A percentile compares a stretch with the other conserved stretches of the same genome.
phyloP scores from a whole-genome alignment of 768 basidiomycete genomes.

The Hygrocybe coccinea region DNA sequence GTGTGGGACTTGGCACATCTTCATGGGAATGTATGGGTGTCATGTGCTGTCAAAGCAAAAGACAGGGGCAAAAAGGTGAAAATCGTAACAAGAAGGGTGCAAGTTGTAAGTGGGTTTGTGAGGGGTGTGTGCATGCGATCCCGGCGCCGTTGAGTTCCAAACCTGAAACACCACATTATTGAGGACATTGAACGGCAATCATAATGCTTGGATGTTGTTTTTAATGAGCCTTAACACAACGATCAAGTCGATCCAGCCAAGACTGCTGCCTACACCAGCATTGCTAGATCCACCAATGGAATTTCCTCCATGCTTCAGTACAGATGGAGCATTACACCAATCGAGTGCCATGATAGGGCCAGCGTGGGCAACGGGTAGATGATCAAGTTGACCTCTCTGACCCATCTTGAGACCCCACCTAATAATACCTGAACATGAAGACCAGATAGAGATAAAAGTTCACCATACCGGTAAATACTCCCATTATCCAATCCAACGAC shows the following conservation, averaged over 20 bases:
- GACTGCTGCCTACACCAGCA: slow-evolving; percentile 31
- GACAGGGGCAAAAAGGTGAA: too few relatives aligned
- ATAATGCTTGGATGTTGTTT: not conserved
- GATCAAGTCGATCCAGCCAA: slow-evolving; percentile 77
- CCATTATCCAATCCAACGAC: slow-evolving; percentile 67
- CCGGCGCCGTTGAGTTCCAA: slow-evolving; percentile 61
- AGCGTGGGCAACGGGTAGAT: slow-evolving; percentile 67
- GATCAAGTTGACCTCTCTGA: slow-evolving; percentile 66
- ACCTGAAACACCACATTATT: slow-evolving; percentile 38
- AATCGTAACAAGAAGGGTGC: too few relatives aligned
- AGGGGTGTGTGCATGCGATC: slow-evolving; percentile 47
- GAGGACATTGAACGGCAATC: slow-evolving; percentile 1
- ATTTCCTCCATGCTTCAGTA: not conserved
- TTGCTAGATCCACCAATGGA: slow-evolving; percentile 8
- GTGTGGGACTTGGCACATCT: too few relatives aligned
- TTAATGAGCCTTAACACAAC: slow-evolving; percentile 62
- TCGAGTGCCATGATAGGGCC: slow-evolving; percentile 69
- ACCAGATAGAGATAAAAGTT: not conserved
- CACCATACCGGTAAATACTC: slow-evolving; percentile 56
- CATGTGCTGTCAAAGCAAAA: too few relatives aligned
- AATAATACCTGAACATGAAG: slow-evolving; percentile 1
- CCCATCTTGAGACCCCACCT: slow-evolving; percentile 82
- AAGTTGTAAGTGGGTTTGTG: slow-evolving; percentile 62
- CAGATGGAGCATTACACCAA: slow-evolving; percentile 46
- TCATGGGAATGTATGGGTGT: too few relatives aligned